Evolutionary conservation across 495 filamentous ascomycete species (phyloP).

Genomic region (Penicillium alfredii): DNA sequence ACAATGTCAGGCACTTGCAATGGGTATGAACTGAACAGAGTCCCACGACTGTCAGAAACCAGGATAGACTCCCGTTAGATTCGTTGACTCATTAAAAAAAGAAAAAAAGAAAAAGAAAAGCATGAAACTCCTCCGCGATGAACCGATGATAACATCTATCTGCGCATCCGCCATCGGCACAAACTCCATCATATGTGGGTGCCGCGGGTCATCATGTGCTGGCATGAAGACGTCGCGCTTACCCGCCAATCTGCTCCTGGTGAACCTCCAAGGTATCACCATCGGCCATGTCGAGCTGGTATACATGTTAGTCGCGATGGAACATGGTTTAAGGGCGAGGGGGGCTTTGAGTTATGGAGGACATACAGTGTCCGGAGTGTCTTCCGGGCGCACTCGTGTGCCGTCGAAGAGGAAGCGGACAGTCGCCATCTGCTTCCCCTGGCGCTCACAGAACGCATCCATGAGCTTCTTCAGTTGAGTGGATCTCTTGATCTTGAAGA

Average conservation of each 20-base stretch:
- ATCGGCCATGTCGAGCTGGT: conserved; percentile 98
- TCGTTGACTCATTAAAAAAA: conserved; percentile 19
- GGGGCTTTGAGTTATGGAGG: too few species aligned
- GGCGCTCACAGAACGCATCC: conserved; percentile 96
- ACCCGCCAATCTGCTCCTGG: conserved; percentile 93
- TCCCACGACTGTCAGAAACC: not conserved
- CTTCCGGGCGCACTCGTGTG: conserved; percentile 75
- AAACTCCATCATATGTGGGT: too few species aligned
- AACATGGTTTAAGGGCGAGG: too few species aligned
- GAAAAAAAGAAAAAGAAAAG: too few species aligned
- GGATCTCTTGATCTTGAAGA: conserved; percentile 99
- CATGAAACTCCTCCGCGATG: conserved; percentile 2
- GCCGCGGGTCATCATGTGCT: not conserved
- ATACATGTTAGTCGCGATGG: too few species aligned
- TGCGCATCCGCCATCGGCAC: not conserved
- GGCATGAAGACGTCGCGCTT: conserved; percentile 15
- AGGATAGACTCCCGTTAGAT: conserved; percentile 3
- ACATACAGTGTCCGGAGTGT: conserved; percentile 90
- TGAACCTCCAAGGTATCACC: conserved; percentile 97
- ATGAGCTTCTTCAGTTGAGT: conserved; percentile 97
- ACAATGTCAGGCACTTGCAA: too few species aligned
- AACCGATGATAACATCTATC: not conserved
- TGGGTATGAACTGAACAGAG: too few species aligned
- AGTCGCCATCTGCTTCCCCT: conserved; percentile 76
- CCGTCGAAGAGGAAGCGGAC: conserved; percentile 97